Percentiles rank a stretch among this genome's conserved stretches.
These are phyloP conservation scores for Casuarina equisetifolia DNA, from an alignment of 306 rosid genomes.

Conservation along the genomic window DNA sequence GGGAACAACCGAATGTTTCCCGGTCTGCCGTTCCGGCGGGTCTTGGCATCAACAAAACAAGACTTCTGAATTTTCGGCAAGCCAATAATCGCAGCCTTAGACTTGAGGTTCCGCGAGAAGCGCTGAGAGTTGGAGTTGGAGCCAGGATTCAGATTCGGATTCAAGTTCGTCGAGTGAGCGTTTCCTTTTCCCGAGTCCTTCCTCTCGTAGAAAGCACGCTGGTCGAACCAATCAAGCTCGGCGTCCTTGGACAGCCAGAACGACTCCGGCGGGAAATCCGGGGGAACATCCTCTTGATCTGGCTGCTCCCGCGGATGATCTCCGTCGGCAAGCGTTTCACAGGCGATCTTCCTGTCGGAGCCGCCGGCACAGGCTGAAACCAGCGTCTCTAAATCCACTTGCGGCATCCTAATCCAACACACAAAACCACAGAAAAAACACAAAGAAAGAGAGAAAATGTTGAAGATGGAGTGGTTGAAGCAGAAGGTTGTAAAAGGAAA, in stretches of 20 bases:
- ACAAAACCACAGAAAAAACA: neutral
- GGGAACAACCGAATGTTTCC: constrained; percentile 62
- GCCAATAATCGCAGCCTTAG: constrained; percentile 73
- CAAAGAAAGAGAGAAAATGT: neutral
- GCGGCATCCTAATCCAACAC: constrained; percentile 49
- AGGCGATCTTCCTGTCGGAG: constrained; percentile 62
- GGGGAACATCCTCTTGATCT: constrained; percentile 36
- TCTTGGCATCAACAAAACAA: constrained; percentile 45
- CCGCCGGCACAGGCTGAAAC: constrained; percentile 76
- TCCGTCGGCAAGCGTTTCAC: constrained; percentile 55
- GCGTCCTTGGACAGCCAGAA: constrained; percentile 90
- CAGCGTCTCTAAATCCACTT: constrained; percentile 75
- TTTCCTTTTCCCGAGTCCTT: constrained; percentile 70
- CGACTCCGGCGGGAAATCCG: constrained; percentile 78
- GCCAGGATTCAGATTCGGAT: constrained; percentile 39
- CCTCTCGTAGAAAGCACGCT: constrained; percentile 74
- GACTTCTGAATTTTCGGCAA: constrained; percentile 83
- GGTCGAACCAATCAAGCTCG: constrained; percentile 87
- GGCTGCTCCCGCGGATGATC: constrained; percentile 24
- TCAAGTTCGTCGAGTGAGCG: constrained; percentile 46
- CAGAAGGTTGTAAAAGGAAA: constrained; percentile 15
- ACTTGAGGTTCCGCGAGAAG: constrained; percentile 57
- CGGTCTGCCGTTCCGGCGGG: constrained; percentile 48
- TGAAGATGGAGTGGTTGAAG: constrained; percentile 9
- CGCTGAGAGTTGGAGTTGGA: constrained; percentile 68